Base-by-base conservation (phyloP, 1,139 yeast species). In the Pichia sp. region DNA sequence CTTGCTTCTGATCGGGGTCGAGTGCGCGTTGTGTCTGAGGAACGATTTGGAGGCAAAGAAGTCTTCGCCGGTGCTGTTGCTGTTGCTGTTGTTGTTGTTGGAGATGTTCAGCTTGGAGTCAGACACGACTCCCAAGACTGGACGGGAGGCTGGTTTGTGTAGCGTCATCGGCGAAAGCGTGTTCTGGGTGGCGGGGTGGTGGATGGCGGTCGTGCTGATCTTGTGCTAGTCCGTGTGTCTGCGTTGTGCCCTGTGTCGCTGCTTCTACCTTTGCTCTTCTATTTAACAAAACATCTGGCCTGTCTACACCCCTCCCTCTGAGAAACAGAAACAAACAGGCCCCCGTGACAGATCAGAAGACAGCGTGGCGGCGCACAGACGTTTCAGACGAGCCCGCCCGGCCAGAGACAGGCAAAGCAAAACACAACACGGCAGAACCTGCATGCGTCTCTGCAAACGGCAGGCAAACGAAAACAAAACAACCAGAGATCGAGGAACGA, bases 31-130 rank as follows among this genome's bases (percentile, higher is more conserved):
- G 41, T 38, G 4, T 38, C n/a, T 38, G 16, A 38, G 16, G 8
- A 38, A 38, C 41, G 41, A n/a, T 16, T 38, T 38, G 4, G 41
- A 38, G 13, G 41, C 16, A 4, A n/a, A 38, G 16, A 38, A n/a
- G 16, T 38, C 41, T 7, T 38, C 41, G 41, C 15, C 15, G 19
- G 15, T 5, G 8, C 6, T 4, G 16, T 7, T n/a, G 15, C 16
- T n/a, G 16, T 16, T 38, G 16, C 16, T 43, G 45, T 43, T 43
- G 15, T 43, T 43, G 16, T 43, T 43, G 15, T 43, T 43, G 32
- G 15, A 11, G 26, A 51, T 36, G 45, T 54, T 54, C 41, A 54
- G 32, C 34, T 34, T 46, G n/a, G 54, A 40, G 10, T 54, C 56
- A 19, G 54, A 32, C 19, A 54, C 45, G 23, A 13, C 40, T n/a